Evolutionary conservation across 345 rosid genomes (phyloP).

Genomic region (Eucalyptus pauciflora): DNA sequence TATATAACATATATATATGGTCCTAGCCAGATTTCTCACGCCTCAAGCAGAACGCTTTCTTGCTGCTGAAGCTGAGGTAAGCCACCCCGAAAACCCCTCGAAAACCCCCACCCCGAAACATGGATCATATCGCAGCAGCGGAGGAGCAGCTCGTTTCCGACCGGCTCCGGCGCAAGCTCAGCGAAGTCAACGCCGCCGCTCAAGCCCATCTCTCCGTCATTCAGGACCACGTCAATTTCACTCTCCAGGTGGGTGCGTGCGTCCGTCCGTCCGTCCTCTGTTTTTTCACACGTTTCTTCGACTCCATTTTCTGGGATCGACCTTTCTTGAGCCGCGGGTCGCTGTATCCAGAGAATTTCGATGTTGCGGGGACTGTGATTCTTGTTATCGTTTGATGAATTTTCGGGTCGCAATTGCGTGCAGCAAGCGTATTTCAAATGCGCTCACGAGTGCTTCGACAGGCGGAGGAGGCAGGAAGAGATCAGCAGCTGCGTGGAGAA

Average conservation of each 20-base stretch:
- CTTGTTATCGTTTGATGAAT: not conserved
- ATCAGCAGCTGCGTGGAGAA: slow-evolving; percentile 65
- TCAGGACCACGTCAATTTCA: slow-evolving; percentile 85
- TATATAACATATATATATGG: not conserved
- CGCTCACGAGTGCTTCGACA: slow-evolving; percentile 85
- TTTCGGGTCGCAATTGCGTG: not conserved
- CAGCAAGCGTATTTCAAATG: slow-evolving; percentile 98
- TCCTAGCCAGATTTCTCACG: not conserved
- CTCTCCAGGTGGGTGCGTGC: slow-evolving; percentile 49
- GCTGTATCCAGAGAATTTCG: not conserved
- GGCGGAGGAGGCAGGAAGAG: slow-evolving; percentile 67
- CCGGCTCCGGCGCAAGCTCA: slow-evolving; percentile 51
- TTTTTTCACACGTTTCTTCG: not conserved
- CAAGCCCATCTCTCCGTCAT: slow-evolving; percentile 63
- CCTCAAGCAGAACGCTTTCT: not conserved
- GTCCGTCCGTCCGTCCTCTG: not conserved
- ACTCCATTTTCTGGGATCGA: not conserved
- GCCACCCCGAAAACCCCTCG: not conserved
- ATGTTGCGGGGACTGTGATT: not conserved
- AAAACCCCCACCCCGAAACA: not conserved
- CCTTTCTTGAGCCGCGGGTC: not conserved
- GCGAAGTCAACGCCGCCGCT: slow-evolving; percentile 59
- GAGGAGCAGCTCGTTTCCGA: slow-evolving; percentile 52
- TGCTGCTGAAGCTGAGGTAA: not conserved
- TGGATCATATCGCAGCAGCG: slow-evolving; percentile 44